phyloP scores from a whole-genome alignment of 345 rosid genomes.

The Garcia nutans region DNA sequence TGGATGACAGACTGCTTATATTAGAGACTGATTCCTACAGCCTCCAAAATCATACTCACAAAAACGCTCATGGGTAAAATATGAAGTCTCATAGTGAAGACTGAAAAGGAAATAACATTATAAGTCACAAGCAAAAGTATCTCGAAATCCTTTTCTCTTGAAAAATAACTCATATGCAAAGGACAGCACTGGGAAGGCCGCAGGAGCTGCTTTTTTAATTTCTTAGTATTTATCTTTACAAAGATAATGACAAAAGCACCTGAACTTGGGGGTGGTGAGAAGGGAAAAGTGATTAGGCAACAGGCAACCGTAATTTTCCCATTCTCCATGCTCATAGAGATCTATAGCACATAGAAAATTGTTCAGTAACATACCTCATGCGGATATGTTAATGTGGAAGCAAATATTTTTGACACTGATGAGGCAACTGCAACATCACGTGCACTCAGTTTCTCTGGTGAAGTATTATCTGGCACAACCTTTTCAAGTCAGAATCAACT shows the following conservation, averaged over 20 bases:
- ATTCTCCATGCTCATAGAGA: not conserved
- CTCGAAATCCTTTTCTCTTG: not conserved
- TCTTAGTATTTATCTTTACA: too few relatives aligned
- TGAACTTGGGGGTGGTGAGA: not conserved
- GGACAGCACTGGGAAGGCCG: too few relatives aligned
- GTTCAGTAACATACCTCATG: slow-evolving; percentile 59
- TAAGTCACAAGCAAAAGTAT: slow-evolving; percentile 1
- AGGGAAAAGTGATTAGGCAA: not conserved
- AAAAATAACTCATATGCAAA: not conserved
- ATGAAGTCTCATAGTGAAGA: not conserved
- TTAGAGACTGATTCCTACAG: not conserved
- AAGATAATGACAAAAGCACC: not conserved
- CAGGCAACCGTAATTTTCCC: not conserved
- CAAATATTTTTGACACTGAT: slow-evolving; percentile 82
- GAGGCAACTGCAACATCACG: slow-evolving; percentile 86
- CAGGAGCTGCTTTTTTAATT: too few relatives aligned
- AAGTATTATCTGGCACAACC: slow-evolving; percentile 46
- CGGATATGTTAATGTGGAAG: slow-evolving; percentile 87
- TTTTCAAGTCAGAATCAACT: slow-evolving; percentile 5
- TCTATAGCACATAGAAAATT: not conserved
- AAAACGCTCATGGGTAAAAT: not conserved
- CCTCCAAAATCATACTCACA: not conserved
- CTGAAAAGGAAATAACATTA: not conserved
- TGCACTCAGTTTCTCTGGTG: slow-evolving; percentile 65
- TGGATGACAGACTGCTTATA: not conserved